phyloP scores from a whole-genome alignment of 495 filamentous ascomycete species.

The Pseudevernia furfuracea region DNA sequence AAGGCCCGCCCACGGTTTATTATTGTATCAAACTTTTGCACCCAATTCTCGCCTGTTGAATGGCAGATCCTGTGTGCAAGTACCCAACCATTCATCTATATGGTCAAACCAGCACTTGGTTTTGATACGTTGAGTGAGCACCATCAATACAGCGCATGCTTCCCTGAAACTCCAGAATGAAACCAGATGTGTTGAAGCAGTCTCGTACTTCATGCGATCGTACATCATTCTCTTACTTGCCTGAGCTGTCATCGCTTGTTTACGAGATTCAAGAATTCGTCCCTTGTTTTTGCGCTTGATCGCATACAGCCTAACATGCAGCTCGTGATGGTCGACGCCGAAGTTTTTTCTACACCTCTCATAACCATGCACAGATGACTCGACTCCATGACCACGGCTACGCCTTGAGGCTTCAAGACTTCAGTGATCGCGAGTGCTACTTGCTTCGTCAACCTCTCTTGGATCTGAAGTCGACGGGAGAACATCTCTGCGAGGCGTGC shows the following conservation, averaged over 20 bases:
- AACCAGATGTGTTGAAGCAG: neutral
- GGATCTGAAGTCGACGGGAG: conserved; percentile 82
- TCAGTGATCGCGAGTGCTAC: conserved; percentile 91
- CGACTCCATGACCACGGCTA: conserved; percentile 95
- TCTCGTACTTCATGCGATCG: neutral
- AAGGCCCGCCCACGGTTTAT: neutral
- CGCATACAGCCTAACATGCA: conserved; percentile 94
- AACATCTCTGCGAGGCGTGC: conserved; percentile 98
- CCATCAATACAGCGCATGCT: neutral
- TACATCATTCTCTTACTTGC: neutral
- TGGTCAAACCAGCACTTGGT: conserved; percentile 21
- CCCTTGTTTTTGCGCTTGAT: conserved; percentile 82
- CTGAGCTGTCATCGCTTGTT: conserved; percentile 41
- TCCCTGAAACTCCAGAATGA: neutral
- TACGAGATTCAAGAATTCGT: conserved; percentile 85
- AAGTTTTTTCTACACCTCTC: conserved; percentile 86
- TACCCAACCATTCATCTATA: neutral
- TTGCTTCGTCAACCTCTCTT: conserved; percentile 92
- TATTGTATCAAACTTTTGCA: neutral
- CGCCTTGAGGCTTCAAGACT: conserved; percentile 85
- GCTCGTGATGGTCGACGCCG: conserved; percentile 81
- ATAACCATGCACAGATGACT: conserved; percentile 99
- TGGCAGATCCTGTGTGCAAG: conserved; percentile 4
- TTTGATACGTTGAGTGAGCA: conserved; percentile 19
- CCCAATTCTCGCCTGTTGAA: conserved; percentile 16